Base-by-base conservation (phyloP, 495 filamentous ascomycete genomes). In the Articulospora tetracladia region DNA sequence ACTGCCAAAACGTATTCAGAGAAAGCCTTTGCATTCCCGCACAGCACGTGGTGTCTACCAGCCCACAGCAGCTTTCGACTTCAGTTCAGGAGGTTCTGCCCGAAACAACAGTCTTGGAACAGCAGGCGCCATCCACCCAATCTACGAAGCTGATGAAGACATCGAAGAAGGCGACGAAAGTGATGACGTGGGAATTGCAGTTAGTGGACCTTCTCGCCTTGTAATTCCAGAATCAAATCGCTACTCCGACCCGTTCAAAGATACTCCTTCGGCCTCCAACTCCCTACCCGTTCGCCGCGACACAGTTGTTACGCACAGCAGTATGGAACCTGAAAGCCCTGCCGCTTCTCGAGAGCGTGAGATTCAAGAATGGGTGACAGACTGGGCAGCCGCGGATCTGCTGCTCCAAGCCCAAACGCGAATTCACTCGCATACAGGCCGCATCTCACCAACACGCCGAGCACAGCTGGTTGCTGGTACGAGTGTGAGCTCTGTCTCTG, bases 141-240 rank as follows among this genome's bases (percentile, higher is more conserved):
- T 85, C 51, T 77, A 80, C 55, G 82, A 85, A 60, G 78, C 80
- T 0, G 85, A 89, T 53, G 92, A 96, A 41, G 90, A 92, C 53
- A 84, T 83, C 28, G 69, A 77, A 11, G 70, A 20, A 78, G n/a
- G 19, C 48, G 22, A 46, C 15, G 36, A 34, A 28, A 17, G 12
- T 32, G 73, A 69, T 23, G 4, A 58, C 58, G 55, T 68, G 58
- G 55, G 66, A 55, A 54, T 70, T 65, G 61, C 67, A 47, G 27
- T 63, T 66, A 70, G 51, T 60, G 70, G 30, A 36, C 57, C 25
- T 27, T 60, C 63, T 28, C 10, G 25, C 6, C n/a, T 54, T 24
- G 48, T 28, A n/a, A 25, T 55, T 44, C 12, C 52, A 15, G 12
- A 69, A 39, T 24, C 61, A 53, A 47, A 69, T 50, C 61, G 57